Percentiles rank a stretch among this genome's conserved stretches.
Conservation (phyloP, 352 stramenopile species). For the Aphanomyces cochlioides region DNA sequence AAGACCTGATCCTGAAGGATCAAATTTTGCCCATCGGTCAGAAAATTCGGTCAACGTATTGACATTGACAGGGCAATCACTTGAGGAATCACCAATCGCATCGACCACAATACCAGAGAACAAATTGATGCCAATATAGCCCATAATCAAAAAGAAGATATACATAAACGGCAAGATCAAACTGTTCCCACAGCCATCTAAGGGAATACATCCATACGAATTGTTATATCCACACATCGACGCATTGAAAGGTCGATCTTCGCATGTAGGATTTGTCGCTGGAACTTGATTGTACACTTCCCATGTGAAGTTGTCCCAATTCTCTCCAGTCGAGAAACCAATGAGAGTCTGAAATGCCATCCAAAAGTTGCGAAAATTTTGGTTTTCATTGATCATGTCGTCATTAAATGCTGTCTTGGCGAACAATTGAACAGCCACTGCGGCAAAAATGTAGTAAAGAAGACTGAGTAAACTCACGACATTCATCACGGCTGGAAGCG, state of each 20-base stretch:
- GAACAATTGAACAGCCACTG: slow-evolving; percentile 87
- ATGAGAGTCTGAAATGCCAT: slow-evolving; percentile 87
- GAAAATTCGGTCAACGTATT: slow-evolving; percentile 88
- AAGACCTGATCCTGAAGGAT: slow-evolving; percentile 81
- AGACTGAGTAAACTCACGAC: slow-evolving; percentile 87
- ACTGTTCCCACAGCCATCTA: slow-evolving; percentile 14
- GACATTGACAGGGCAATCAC: slow-evolving; percentile 26
- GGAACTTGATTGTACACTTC: slow-evolving; percentile 42
- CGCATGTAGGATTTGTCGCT: slow-evolving; percentile 37
- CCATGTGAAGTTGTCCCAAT: slow-evolving; percentile 91
- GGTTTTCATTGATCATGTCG: slow-evolving; percentile 75
- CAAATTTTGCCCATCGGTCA: slow-evolving; percentile 85
- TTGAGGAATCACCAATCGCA: slow-evolving; percentile 27
- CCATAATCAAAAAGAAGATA: slow-evolving; percentile 24
- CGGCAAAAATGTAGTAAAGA: slow-evolving; percentile 81
- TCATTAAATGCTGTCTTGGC: slow-evolving; percentile 63
- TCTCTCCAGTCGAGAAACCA: slow-evolving; percentile 89
- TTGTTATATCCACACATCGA: slow-evolving; percentile 79
- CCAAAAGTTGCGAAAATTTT: slow-evolving; percentile 91
- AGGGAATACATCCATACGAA: slow-evolving; percentile 54
- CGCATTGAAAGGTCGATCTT: slow-evolving; percentile 58
- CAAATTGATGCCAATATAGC: slow-evolving; percentile 29
- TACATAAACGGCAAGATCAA: slow-evolving; percentile 29
- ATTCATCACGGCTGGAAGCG: slow-evolving; percentile 69
- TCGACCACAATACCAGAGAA: slow-evolving; percentile 30